Conservation (phyloP, 805 yeast species). For the Starmerella scarabaei region DNA sequence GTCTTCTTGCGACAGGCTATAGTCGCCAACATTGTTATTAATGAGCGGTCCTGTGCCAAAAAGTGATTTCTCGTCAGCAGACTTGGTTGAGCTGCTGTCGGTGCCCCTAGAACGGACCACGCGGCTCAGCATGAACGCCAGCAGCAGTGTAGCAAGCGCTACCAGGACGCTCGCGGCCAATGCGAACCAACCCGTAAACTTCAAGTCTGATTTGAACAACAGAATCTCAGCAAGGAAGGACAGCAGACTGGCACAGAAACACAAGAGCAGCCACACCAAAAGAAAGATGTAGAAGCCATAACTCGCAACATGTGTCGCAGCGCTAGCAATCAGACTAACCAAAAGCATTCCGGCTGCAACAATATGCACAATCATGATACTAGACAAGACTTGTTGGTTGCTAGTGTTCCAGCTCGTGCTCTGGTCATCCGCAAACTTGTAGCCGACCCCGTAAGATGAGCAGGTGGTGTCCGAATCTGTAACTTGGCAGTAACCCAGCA, state of each 20-base stretch:
- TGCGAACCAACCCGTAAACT: conserved; percentile 79
- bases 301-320: conserved; percentile 32
- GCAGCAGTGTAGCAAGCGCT: conserved; percentile 48
- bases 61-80: neutral
- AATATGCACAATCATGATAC: conserved; percentile 53
- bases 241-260: conserved; percentile 56
- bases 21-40: conserved; percentile 1
- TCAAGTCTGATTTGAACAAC: conserved; percentile 59
- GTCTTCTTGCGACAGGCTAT: conserved; percentile 15
- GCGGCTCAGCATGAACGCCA: conserved; percentile 63
- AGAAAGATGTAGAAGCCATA: conserved; percentile 38
- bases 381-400: conserved; percentile 41
- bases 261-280: conserved; percentile 48
- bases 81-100: neutral
- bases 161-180: conserved; percentile 53
- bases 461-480: conserved; percentile 26
- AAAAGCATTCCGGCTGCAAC: conserved; percentile 46
- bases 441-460: conserved; percentile 18
- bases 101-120: conserved; percentile 21
- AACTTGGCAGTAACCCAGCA: conserved; percentile 49
- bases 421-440: conserved; percentile 23
- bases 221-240: conserved; percentile 73
- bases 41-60: neutral
- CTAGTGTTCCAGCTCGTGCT: conserved; percentile 48
- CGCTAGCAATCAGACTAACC: conserved; percentile 32